Evolutionary conservation across 371 early-diverging fungal species (phyloP), one percentile per base, ranked within the genome.

Genomic region (Saksenaea oblongispora): DNA sequence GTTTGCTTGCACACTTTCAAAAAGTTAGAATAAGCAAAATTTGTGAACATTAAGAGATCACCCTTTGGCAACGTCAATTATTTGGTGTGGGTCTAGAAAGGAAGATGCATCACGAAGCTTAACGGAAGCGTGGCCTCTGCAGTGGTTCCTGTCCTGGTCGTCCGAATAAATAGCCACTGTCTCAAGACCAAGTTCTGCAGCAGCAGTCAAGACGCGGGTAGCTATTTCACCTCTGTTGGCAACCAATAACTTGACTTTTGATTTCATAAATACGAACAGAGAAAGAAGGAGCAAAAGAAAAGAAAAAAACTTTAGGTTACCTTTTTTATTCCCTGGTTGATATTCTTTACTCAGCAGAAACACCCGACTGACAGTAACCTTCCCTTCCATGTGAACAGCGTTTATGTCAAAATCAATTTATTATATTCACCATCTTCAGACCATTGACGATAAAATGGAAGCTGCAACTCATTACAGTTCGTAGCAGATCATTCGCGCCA

Each of bases 221-320:
- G 80, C 80, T n/a, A 80, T 77, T 60, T 80, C 80, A 11, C 80
- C 80, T 34, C 78, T 62, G 44, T 80, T 80, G 1, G 78, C 75
- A 5, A 80, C 69, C 10, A 80, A 59, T 34, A 80, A 42, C 34
- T 70, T 76, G 44, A 41, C 14, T 17, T 41, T 41, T 14, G n/a
- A 17, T 17, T 14, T 65, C 56, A 56, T 61, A n/a, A 1, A 41
- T n/a, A 36, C 34, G 34, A 37, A 37, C 18, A 28, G 24, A 36
- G 0, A 15, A 56, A 34, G 34, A 34, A 34, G 15, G 1, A 14
- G 11, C 24, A 39, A 44, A 42, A 26, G 31, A 15, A 34, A 53
- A 58, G 35, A 54, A 35, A 56, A 31, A 28, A 56, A 56, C 18
- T 14, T 18, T 14, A 22, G 28, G 56, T 9, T 8, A 22, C 3